Percentiles rank a stretch among this genome's conserved stretches.
These are phyloP conservation scores for Phytopythium vexans DNA, from an alignment of 352 stramenopile species.

Conservation along the genomic window DNA sequence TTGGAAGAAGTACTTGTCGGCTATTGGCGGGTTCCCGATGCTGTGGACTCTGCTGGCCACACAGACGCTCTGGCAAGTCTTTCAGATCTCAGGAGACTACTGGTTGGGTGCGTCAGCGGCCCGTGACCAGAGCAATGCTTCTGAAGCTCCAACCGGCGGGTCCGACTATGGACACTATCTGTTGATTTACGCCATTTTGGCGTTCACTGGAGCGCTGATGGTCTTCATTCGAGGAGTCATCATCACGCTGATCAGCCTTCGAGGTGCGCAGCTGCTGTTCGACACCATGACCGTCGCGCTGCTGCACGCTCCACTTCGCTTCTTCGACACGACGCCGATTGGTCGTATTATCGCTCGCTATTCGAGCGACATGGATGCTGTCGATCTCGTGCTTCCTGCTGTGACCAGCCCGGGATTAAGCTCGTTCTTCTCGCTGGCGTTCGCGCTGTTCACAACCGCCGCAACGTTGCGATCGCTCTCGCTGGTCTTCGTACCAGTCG, in stretches of 20 bases:
- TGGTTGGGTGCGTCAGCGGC: slow-evolving; percentile 45
- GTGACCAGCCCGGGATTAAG: slow-evolving; percentile 61
- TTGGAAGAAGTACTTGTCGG: no score
- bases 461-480: slow-evolving; percentile 78
- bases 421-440: slow-evolving; percentile 66
- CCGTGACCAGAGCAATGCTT: slow-evolving; percentile 7
- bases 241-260: slow-evolving; percentile 55
- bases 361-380: slow-evolving; percentile 77
- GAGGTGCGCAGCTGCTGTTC: slow-evolving; percentile 58
- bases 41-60: no score
- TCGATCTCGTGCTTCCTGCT: slow-evolving; percentile 68
- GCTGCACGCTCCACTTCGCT: slow-evolving; percentile 65
- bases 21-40: no score
- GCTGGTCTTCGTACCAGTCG: slow-evolving; percentile 31
- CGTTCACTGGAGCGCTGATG: slow-evolving; percentile 49
- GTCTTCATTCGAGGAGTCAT: slow-evolving; percentile 58
- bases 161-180: no score
- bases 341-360: slow-evolving; percentile 78
- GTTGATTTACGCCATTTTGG: slow-evolving; percentile 80
- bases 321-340: slow-evolving; percentile 83
- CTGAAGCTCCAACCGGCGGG: slow-evolving; percentile 36
- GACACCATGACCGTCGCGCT: slow-evolving; percentile 87
- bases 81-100: no score
- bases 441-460: slow-evolving; percentile 59
- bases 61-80: no score